Percentiles rank a stretch among this genome's conserved stretches.
These are phyloP conservation scores for Achaetomiella virescens DNA, from an alignment of 495 filamentous ascomycete genomes.

Conservation along the genomic window DNA sequence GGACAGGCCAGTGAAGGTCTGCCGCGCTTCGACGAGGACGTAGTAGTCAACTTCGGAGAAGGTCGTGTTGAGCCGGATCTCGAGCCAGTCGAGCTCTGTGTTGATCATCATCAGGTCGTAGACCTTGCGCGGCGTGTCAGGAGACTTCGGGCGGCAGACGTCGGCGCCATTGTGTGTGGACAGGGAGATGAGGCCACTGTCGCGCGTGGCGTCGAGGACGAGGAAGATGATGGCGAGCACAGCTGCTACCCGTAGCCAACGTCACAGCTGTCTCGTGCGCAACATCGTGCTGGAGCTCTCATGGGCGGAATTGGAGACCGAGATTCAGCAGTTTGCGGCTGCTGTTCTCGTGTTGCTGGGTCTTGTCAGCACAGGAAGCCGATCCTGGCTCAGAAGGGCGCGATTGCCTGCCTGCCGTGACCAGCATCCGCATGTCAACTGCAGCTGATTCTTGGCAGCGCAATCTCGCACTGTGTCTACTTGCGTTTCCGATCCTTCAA, in stretches of 20 bases:
- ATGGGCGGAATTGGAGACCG: not conserved
- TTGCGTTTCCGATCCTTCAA: not conserved
- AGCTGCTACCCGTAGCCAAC: conserved; percentile 5
- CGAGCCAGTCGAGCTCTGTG: conserved; percentile 52
- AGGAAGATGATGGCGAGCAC: conserved; percentile 9
- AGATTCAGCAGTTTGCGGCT: not conserved
- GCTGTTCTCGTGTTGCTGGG: not conserved
- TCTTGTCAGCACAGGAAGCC: not conserved
- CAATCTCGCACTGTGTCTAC: not conserved
- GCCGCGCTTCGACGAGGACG: conserved; percentile 46
- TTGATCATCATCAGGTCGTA: conserved; percentile 52
- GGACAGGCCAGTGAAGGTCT: conserved; percentile 44
- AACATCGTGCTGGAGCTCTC: not conserved
- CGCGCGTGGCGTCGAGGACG: not conserved
- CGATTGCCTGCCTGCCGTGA: not conserved
- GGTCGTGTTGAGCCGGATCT: conserved; percentile 50
- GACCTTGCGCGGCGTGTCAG: conserved; percentile 36
- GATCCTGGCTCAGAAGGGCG: not conserved
- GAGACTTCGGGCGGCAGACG: conserved; percentile 28
- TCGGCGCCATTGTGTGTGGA: not conserved
- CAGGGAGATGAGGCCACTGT: not conserved
- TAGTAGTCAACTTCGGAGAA: conserved; percentile 50
- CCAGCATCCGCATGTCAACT: not conserved
- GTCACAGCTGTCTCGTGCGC: conserved; percentile 8
- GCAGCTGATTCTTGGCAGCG: not conserved